Base-by-base conservation (phyloP, 768 basidiomycete genomes). In the Amanita thiersii region DNA sequence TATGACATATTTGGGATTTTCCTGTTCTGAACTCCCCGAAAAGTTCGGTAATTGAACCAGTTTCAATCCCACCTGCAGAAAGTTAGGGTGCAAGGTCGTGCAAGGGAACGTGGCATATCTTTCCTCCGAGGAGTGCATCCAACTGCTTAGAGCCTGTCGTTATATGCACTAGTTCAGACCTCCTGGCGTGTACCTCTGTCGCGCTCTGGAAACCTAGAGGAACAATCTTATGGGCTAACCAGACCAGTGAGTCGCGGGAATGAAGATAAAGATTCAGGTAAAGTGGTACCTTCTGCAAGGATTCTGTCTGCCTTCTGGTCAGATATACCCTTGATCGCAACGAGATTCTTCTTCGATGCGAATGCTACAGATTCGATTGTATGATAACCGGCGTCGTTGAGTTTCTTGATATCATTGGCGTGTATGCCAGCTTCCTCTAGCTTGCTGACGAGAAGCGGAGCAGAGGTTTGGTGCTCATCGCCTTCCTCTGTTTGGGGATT, bases 1-100 rank as follows among this genome's bases (percentile, higher is more conserved):
- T 97, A 57, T 99, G 96, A 58, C 96, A 98, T 35, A 99, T 75
- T 56, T 99, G 96, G 17, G 90, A 94, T 64, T 99, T 98, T 43
- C 96, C 96, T 7, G 96, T 98, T 50, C 96, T 75, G 63, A 99
- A 99, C 65, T 99, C 96, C 44, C 94, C 96, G 64, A 96, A 97
- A 19, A 99, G 68, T 60, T 99, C 96, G 0, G 96, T 99, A 56
- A 99, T 96, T 1, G 92, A 86, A 30, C 96, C 96, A 12, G 96
- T 99, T 66, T 99, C 96, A 52, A 99, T 89, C 6, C 96, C 96
- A 40, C 88, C 87, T 89, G 47, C 26, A 29, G 46, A 25, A 8
- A 37, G 18, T 43, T 30, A 45, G 39, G 24, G 39, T 44, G 42
- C 34, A 38, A 41, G 31, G 41, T 46, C 5, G 31, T 28, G 11